Evolutionary conservation across 2,329 filamentous ascomycete genomes (phyloP).

Genomic region (Colletotrichum chlorophyti): DNA sequence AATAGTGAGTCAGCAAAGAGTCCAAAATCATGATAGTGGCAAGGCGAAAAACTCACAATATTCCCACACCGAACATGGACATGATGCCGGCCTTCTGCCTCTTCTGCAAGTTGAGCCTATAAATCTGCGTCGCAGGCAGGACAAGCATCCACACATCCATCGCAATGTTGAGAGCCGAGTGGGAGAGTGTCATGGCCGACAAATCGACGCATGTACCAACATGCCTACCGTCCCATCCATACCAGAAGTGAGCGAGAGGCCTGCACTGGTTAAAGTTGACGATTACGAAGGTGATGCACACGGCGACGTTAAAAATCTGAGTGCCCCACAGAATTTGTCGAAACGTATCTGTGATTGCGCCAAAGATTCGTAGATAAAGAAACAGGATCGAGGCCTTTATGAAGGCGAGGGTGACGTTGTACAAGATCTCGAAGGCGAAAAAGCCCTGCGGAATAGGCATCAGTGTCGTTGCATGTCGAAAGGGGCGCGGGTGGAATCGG

Average conservation of each 20-base stretch:
- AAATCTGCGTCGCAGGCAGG: conserved; percentile 14
- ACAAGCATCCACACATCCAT: conserved; percentile 21
- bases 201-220: conserved; percentile 12
- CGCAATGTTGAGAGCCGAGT: conserved; percentile 12
- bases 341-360: conserved; percentile 35
- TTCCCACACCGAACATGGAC: conserved; percentile 21
- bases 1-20: neutral
- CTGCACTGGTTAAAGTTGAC: conserved; percentile 39
- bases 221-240: conserved; percentile 17
- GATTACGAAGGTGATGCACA: conserved; percentile 38
- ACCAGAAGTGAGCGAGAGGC: conserved; percentile 22
- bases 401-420: conserved; percentile 42
- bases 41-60: neutral
- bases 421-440: conserved; percentile 20
- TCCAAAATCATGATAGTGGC: rapidly evolving
- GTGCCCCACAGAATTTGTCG: conserved; percentile 33
- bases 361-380: conserved; percentile 46
- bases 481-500: neutral
- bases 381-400: conserved; percentile 44
- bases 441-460: neutral
- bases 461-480: neutral
- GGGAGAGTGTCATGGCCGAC: conserved; percentile 11
- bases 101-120: conserved; percentile 20
- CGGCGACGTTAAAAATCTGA: conserved; percentile 8
- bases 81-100: conserved; percentile 21